These are phyloP conservation scores for Thalia dealbata DNA, from an alignment of 176 grass and related monocot genomes.

Conservation along the genomic window DNA sequence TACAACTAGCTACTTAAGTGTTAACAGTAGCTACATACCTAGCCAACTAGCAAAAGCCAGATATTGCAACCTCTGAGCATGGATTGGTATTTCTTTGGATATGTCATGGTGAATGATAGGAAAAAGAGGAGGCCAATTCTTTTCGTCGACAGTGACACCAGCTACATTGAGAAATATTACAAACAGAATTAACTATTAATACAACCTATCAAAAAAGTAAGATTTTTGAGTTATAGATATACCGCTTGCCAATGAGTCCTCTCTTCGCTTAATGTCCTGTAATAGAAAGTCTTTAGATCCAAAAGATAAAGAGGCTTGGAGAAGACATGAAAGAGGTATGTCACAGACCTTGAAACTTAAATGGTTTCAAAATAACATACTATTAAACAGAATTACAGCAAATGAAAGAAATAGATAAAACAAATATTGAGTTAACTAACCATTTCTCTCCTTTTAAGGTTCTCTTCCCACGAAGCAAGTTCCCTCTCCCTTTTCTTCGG, in stretches of 20 bases:
- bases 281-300: conserved; percentile 15
- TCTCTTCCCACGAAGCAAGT: conserved; percentile 62
- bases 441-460: conserved; percentile 70
- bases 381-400: background rate
- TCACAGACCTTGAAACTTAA: conserved; percentile 1
- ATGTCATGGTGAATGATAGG: conserved; percentile 93
- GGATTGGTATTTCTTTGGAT: conserved; percentile 70
- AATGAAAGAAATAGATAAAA: background rate
- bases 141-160: conserved; percentile 53
- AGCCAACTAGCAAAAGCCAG: conserved; percentile 87
- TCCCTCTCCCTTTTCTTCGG: conserved; percentile 46
- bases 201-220: background rate
- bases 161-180: conserved; percentile 26
- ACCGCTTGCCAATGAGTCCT: conserved; percentile 72
- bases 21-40: conserved; percentile 34
- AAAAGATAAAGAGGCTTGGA: conserved; percentile 1
- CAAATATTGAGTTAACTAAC: conserved; percentile 22
- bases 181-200: conserved; percentile 6
- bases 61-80: conserved; percentile 73
- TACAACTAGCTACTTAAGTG: conserved; percentile 3
- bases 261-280: conserved; percentile 76
- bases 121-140: conserved; percentile 79
- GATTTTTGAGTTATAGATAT: conserved; percentile 8
- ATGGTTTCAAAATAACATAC: no score
- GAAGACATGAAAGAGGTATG: background rate